Base-by-base conservation (phyloP, 768 basidiomycete genomes). In the Tricholoma flavovirens region DNA sequence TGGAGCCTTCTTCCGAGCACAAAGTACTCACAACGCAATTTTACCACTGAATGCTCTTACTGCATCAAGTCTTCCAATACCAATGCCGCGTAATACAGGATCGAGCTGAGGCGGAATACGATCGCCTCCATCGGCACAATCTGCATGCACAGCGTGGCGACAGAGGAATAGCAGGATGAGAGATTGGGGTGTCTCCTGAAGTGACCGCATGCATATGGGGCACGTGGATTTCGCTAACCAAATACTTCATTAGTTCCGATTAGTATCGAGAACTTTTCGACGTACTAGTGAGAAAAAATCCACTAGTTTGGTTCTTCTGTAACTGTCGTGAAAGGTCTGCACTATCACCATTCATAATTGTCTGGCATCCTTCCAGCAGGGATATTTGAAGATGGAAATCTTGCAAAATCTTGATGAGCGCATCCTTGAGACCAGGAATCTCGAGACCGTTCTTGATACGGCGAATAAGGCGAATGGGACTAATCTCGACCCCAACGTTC, bases 361-460 rank as follows among this genome's bases (percentile, higher is more conserved):
- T 82, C 70, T 91, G 88, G 65, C 94, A 97, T 1, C 96, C 96
- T 61, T 97, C 93, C 50, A 98, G 75, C 9, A 99, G 72, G 8
- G 93, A 95, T 22, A 93, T 89, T 69, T 96, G 96, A 6, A 98
- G 74, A 65, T 98, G 93, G 67, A 95, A 97, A 65, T 97, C 95
- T 60, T 96, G 93, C 50, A 99, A 73, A 53, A 99, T 98, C 80
- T 97, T 98, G 74, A 98, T 91, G 32, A 98, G 72, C 4, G 96
- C 94, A 50, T 87, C 86, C 67, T 97, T 95, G 56, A 99, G 77
- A 1, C 96, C 96, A 0, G 93, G 93, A 46, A 99, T 98, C 71
- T 98, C 94, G 3, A 98, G 77, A 2, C 97, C 95, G 62, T 98
- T 93, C 73, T 90, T 88, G 71, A 99, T 98, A 9, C 96, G 84